phyloP scores from a whole-genome alignment of 75 land plant species.

The Ceratopteris richardii region DNA sequence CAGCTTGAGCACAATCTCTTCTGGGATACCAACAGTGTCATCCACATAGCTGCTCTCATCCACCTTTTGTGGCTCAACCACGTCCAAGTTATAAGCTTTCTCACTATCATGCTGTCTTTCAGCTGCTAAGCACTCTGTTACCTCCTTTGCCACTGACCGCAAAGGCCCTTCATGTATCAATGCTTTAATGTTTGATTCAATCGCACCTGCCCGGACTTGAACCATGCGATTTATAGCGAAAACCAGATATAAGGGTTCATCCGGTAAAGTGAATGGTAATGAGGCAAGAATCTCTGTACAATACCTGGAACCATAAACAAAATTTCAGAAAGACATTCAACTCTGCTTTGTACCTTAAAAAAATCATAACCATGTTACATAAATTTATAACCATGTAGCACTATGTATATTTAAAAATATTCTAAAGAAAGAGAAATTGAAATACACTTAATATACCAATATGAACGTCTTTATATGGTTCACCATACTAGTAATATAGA shows the following conservation, averaged over 20 bases:
- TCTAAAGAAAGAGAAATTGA: not conserved
- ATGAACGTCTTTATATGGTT: too few species aligned
- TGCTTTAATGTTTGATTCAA: constrained; percentile 77
- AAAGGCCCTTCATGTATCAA: constrained; percentile 38
- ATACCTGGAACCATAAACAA: constrained; percentile 86
- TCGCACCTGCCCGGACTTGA: constrained; percentile 88
- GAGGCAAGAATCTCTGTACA: constrained; percentile 84
- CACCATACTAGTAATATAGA: too few species aligned
- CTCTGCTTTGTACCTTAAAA: too few species aligned
- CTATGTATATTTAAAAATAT: too few species aligned
- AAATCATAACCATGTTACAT: too few species aligned
- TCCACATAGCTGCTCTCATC: not conserved
- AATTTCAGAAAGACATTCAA: too few species aligned
- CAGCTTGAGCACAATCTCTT: constrained; percentile 45
- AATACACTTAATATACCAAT: too few species aligned
- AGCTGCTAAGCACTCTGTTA: constrained; percentile 33
- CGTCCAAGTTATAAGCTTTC: constrained; percentile 18
- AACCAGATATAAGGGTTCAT: constrained; percentile 91
- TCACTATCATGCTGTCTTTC: constrained; percentile 19
- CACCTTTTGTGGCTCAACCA: not conserved
- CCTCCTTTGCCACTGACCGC: constrained; percentile 20
- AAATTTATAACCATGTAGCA: too few species aligned
- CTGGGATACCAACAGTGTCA: constrained; percentile 32
- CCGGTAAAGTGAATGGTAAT: constrained; percentile 79
- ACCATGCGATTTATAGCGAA: constrained; percentile 84